Evolutionary conservation across 352 stramenopile species (phyloP), one percentile per base, ranked within the genome.

Genomic region (Pythium sp.): DNA sequence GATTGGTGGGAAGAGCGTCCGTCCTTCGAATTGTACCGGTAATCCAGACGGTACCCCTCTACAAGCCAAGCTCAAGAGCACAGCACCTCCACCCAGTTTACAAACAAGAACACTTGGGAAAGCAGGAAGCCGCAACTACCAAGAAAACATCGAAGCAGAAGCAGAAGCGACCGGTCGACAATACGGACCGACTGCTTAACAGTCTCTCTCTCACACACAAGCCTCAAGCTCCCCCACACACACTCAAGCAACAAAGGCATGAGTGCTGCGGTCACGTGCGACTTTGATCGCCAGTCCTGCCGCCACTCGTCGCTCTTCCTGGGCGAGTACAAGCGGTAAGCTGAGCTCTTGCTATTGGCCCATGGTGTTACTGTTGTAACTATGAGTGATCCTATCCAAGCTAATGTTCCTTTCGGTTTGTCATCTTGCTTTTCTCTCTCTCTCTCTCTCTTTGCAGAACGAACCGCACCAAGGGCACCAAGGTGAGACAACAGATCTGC

Each of bases 291-390:
- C 20, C 71, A 63, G 20, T 68, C 54, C 11, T 90, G 80, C 70
- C 54, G 34, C 26, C 80, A 90, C 47, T 58, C 72, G 5, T 53
- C 73, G 49, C 71, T 89, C 51, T 90, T 90, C 58, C 54, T 72
- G 57, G 58, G 24, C 49, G 77, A 90, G 67, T 90, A 89, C 79
- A 90, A 90, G 65, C 77, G 82, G 82, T 90, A 61, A 51, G 43
- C 18, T 24, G 18, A 11, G 43, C 43, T 24, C 43, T 22, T 51
- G 18, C 18, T n/a, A 14, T 28, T 18, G 30, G 30, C 30, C 30
- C 24, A 58, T 34, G 51, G 22, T 58, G 22, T 11, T 32, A 58
- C 12, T 58, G 12, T 58, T 20, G 20, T 2, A 3, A 34, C 3
- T 32, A 18, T 20, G 18, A 60, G 43, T 51, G 43, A 51, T 51